A percentile compares a stretch with the other conserved stretches of the same genome.
phyloP scores from a whole-genome alignment of 2,329 filamentous ascomycete species.

The Botrytis hyacinthi region DNA sequence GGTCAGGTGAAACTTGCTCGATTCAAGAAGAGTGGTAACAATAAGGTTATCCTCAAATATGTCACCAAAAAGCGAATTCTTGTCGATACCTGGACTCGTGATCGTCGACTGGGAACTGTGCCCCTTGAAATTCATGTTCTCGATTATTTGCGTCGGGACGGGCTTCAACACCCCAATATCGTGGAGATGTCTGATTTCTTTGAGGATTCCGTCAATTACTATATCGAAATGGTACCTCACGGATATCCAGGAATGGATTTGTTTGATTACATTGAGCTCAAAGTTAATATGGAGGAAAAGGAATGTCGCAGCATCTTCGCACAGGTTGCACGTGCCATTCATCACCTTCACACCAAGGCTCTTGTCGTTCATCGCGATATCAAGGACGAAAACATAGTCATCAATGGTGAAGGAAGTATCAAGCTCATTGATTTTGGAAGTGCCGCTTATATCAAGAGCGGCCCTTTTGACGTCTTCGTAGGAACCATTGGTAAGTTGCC shows the following conservation, averaged over 20 bases:
- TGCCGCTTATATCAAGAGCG: slow-evolving; percentile 96
- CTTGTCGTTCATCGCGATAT: slow-evolving; percentile 95
- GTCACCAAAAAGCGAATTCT: slow-evolving; percentile 96
- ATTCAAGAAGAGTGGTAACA: slow-evolving; percentile 70
- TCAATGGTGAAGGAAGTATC: slow-evolving; percentile 92
- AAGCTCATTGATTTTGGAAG: slow-evolving; percentile 98
- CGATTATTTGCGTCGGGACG: slow-evolving; percentile 81
- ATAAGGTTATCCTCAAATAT: slow-evolving; percentile 94
- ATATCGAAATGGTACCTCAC: slow-evolving; percentile 97
- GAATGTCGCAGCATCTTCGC: slow-evolving; percentile 95
- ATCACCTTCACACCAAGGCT: slow-evolving; percentile 88
- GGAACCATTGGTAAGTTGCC: slow-evolving; percentile 82
- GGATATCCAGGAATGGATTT: slow-evolving; percentile 96
- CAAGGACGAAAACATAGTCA: slow-evolving; percentile 96
- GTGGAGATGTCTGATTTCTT: slow-evolving; percentile 73
- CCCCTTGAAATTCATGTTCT: slow-evolving; percentile 96
- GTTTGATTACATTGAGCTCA: slow-evolving; percentile 97
- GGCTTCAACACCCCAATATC: slow-evolving; percentile 65
- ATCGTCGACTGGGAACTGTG: slow-evolving; percentile 88
- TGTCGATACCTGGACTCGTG: slow-evolving; percentile 96
- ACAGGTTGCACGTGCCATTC: slow-evolving; percentile 84
- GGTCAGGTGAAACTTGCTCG: slow-evolving; percentile 94
- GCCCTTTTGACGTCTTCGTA: slow-evolving; percentile 97
- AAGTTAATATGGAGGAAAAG: slow-evolving; percentile 91
- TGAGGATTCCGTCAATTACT: slow-evolving; percentile 87